Base-by-base conservation (phyloP, 2,329 filamentous ascomycete genomes). In the Ceratocystis cubensis region DNA sequence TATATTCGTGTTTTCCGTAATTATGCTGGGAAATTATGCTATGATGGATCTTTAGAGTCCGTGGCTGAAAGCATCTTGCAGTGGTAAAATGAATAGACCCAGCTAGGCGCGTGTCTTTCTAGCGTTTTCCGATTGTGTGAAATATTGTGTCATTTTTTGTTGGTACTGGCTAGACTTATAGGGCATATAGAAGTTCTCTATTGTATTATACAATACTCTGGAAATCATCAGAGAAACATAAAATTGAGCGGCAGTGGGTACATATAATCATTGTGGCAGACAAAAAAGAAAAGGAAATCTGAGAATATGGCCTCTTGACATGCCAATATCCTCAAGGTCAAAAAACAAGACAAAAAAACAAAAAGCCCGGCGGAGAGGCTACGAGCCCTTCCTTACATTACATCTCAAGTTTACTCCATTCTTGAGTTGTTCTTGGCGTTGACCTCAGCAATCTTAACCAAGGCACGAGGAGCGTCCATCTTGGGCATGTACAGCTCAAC, bases 401-500 rank as follows among this genome's bases (percentile, higher is more conserved):
- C 28, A 17, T n/a, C 28, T 17, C 17, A 59, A n/a, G 17, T 69
- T 67, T 72, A 76, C 37, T 75, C 68, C 59, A 69, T 70, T 71
- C 74, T 81, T 5, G 82, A 79, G 74, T 92, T 93, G 63, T 80
- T 84, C 76, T 78, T 84, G 5, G 88, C 88, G 59, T 85, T 86
- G 4, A 86, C 85, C 74, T 88, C 81, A 0, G 88, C 87, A 25
- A 88, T 90, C 72, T 85, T 76, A 71, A 87, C 83, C 71, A 95
- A 75, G 4, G 84, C 84, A 61, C 80, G 78, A 0, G 90, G 90
- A 13, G 89, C 89, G 75, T 95, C 90, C 68, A 91, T 82, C 75
- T 83, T 87, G 8, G 85, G 86, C 84, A 95, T 90, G 72, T 89
- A 87, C 63, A 95, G 72, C 78, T 95, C 91, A 53, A 95, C 89